Conservation (phyloP, 2,329 filamentous ascomycete species). For the Colletotrichum sp. region DNA sequence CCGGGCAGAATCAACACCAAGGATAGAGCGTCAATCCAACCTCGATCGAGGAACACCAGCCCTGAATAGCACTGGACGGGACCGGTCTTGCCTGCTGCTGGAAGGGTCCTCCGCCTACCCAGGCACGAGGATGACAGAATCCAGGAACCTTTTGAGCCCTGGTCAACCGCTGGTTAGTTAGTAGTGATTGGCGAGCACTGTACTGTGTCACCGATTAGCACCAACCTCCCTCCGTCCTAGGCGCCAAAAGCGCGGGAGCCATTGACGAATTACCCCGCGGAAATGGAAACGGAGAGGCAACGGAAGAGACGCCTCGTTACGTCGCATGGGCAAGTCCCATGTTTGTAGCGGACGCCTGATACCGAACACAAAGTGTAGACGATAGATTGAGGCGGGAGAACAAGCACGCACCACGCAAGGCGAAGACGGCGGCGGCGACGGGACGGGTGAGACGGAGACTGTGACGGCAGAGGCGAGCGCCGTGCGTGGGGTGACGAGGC, state of each 20-base stretch:
- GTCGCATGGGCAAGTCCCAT: background rate
- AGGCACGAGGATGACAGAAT: background rate
- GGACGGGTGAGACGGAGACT: background rate
- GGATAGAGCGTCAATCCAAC: constrained; percentile 1
- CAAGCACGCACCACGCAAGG: background rate
- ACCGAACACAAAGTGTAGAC: background rate
- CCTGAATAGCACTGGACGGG: background rate
- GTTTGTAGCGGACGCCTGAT: background rate
- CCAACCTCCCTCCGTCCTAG: background rate
- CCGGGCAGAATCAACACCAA: background rate
- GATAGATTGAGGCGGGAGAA: background rate
- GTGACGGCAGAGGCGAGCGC: constrained; percentile 1
- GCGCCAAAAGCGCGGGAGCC: background rate
- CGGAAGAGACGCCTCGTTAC: background rate
- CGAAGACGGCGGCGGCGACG: background rate
- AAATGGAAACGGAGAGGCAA: background rate
- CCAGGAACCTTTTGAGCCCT: background rate
- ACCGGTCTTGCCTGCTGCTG: background rate
- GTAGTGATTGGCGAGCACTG: background rate
- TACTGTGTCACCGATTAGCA: background rate
- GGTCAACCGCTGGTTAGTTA: background rate
- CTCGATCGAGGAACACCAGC: background rate
- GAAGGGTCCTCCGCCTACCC: background rate
- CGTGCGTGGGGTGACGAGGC: constrained; percentile 3
- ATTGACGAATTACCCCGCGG: background rate